Base-by-base conservation (phyloP, 805 yeast species). In the Helenozyma baotianmanensis region DNA sequence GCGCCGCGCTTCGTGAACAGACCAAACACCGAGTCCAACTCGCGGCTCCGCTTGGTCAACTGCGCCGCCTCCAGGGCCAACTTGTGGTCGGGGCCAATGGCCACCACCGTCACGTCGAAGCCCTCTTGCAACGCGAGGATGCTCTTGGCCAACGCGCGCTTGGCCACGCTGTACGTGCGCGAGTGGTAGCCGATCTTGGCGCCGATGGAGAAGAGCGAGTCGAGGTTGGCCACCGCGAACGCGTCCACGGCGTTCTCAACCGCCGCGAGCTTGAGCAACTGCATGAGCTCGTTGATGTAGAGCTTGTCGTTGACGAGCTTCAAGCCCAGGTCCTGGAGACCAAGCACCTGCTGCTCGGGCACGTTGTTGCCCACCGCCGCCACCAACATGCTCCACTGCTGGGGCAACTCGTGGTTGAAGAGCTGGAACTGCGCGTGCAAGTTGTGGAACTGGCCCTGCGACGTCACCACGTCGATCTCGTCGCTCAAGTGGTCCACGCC, bases 251-350 rank as follows among this genome's bases (percentile, higher is more conserved):
- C 53, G 6, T 46, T 28, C 7, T 54, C 39, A 15, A 47, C 44
- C 14, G 52, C 48, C 12, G 58, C 48, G 34, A 72, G 54, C 41
- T 61, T 70, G 14, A 65, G 59, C 42, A 73, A 54, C 48, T 74
- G 78, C 25, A 70, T 56, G 35, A 74, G 45, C 46, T 74, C 79
- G 35, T 56, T 64, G 38, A 72, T 68, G 52, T 65, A 74, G n/a
- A 54, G 43, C 41, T 66, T 63, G 43, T 73, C 77, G 47, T 61
- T 66, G 35, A 72, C 62, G 25, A 58, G 47, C 29, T 53, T 45
- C 42, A 56, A 47, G 28, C 49, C 38, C 29, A 38, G 59, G 50
- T 51, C 43, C 56, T 47, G 45, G 38, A 50, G 27, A 2, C 26
- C 41, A 16, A 40, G 21, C 4, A 34, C 35, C 6, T 42, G 21